Percentiles rank a stretch among this genome's conserved stretches.
Evolutionary conservation across 1,139 yeast species (phyloP).

Genomic region (Saccharomyces hybrid): DNA sequence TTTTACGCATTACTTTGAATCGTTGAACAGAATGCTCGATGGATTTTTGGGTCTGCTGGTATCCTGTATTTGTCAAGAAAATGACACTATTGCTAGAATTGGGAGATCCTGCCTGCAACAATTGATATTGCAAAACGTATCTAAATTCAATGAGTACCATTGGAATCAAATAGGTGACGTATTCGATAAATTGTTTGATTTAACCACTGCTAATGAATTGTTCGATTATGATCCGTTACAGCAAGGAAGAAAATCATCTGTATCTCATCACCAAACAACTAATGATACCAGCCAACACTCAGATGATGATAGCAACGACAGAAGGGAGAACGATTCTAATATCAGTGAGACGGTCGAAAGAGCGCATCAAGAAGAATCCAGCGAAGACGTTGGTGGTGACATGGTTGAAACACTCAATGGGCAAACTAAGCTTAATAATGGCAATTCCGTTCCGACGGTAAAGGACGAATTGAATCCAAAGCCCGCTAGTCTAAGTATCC

Average conservation of each 20-base stretch:
- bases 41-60: constrained; percentile 72
- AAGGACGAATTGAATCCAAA: neutral
- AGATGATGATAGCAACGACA: constrained; percentile 2
- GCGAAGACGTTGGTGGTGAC: constrained; percentile 32
- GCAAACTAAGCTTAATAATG: constrained; percentile 3
- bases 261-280: neutral
- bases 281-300: neutral
- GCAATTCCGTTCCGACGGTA: constrained; percentile 1
- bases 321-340: constrained; percentile 2
- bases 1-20: constrained; percentile 71
- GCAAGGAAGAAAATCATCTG: constrained; percentile 26
- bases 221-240: constrained; percentile 63
- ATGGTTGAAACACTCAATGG: constrained; percentile 11
- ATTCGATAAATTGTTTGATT: constrained; percentile 60
- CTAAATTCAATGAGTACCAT: constrained; percentile 53
- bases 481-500: constrained; percentile 7
- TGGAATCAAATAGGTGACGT: constrained; percentile 69
- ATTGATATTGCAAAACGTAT: constrained; percentile 64
- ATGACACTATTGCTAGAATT: constrained; percentile 90
- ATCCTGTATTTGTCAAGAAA: constrained; percentile 91
- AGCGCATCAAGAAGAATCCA: constrained; percentile 29
- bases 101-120: constrained; percentile 86
- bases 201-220: constrained; percentile 81
- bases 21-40: constrained; percentile 62
- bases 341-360: constrained; percentile 25